phyloP scores from a whole-genome alignment of 1,284 basidiomycete genomes.

The Leucoagaricus sp. region DNA sequence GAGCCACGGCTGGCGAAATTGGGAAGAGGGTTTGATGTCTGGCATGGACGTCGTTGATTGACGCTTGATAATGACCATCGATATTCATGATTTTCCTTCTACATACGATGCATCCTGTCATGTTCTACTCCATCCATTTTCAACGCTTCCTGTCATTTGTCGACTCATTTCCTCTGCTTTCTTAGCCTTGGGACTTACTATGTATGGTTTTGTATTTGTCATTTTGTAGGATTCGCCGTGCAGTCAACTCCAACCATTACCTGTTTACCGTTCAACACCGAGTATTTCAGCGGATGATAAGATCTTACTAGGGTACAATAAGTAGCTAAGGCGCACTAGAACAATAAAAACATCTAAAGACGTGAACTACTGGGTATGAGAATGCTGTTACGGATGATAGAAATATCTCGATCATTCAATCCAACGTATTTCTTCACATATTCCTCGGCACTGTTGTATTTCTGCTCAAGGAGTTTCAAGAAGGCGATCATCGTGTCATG shows the following conservation, averaged over 20 bases:
- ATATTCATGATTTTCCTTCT: not conserved
- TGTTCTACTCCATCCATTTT: not conserved
- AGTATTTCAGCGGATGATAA: too few species aligned
- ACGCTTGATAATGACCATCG: not conserved
- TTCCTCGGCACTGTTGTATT: conserved; percentile 66
- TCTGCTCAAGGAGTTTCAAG: conserved; percentile 54
- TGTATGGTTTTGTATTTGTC: too few species aligned
- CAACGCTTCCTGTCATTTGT: not conserved
- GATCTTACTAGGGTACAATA: too few species aligned
- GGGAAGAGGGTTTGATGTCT: conserved; percentile 37
- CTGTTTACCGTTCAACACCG: too few species aligned
- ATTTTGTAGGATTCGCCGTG: too few species aligned
- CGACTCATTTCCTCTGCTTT: not conserved
- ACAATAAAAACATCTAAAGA: not conserved
- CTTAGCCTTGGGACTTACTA: not conserved
- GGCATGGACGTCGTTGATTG: conserved; percentile 5
- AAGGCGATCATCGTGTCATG: conserved; percentile 73
- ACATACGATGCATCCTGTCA: not conserved
- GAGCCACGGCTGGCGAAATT: conserved; percentile 37
- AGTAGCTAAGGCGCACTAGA: not conserved
- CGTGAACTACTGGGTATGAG: conserved; percentile 35
- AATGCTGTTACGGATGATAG: conserved; percentile 59
- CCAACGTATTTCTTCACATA: conserved; percentile 58
- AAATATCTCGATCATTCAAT: conserved; percentile 62
- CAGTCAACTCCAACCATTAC: too few species aligned